A percentile compares a stretch with the other conserved stretches of the same genome.
These are phyloP conservation scores for Mentha longifolia DNA, from an alignment of 257 asterid genomes.

Conservation along the genomic window DNA sequence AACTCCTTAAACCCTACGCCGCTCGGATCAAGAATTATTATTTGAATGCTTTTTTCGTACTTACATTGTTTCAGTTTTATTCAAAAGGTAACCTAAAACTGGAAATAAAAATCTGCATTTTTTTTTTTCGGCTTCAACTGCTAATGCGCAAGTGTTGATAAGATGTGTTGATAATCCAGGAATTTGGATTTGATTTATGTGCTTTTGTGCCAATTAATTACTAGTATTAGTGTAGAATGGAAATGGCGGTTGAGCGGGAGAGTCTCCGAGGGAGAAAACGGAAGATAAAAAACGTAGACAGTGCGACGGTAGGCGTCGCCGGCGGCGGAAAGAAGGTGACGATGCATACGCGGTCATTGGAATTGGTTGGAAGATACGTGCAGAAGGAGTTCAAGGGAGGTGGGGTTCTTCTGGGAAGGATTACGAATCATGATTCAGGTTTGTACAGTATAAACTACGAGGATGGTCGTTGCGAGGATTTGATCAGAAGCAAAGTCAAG, in stretches of 20 bases:
- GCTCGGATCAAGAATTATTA: not conserved
- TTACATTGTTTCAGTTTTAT: not conserved
- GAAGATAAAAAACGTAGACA: conserved; percentile 52
- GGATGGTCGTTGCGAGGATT: conserved; percentile 81
- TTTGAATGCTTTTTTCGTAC: no score
- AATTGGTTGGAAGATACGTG: conserved; percentile 66
- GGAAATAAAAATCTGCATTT: not conserved
- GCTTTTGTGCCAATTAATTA: no score
- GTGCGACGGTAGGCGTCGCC: conserved; percentile 40
- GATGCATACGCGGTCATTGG: conserved; percentile 48
- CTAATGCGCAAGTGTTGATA: not conserved
- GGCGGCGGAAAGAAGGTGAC: conserved; percentile 54
- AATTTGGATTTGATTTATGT: conserved; percentile 33
- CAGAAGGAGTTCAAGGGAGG: conserved; percentile 67
- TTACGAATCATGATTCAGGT: conserved; percentile 57
- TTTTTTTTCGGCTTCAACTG: not conserved
- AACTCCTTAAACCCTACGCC: not conserved
- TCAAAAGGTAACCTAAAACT: not conserved
- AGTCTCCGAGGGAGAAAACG: conserved; percentile 73
- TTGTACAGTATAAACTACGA: conserved; percentile 74
- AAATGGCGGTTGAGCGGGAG: conserved; percentile 39
- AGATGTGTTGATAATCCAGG: conserved; percentile 12
- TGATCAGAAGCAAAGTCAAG: conserved; percentile 56
- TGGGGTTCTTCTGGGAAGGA: conserved; percentile 68
- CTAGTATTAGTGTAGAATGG: conserved; percentile 58